These are phyloP conservation scores for Chlamydomonas reinhardtii DNA, from an alignment of 163 green algal species.

Conservation along the genomic window DNA sequence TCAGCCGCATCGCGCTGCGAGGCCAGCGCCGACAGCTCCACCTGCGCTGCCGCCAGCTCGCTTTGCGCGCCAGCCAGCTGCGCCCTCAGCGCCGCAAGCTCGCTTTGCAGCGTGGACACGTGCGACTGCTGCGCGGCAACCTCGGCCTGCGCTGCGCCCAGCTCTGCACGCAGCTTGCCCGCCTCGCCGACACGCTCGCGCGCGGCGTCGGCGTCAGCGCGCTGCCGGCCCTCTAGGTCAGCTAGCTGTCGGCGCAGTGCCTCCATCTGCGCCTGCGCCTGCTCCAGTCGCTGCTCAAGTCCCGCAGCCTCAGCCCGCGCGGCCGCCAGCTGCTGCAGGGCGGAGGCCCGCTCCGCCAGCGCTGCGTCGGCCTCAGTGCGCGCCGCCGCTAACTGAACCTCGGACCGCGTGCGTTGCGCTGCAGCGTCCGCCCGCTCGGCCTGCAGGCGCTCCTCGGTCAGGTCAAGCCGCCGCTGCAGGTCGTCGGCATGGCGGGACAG, in stretches of 20 bases:
- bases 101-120: neutral
- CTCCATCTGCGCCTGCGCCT: neutral
- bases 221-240: neutral
- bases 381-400: conserved; percentile 7
- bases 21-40: neutral
- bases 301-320: neutral
- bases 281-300: neutral
- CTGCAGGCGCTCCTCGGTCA: conserved; percentile 2
- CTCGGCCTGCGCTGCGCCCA: neutral
- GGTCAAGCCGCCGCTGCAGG: conserved; percentile 24
- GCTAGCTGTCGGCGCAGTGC: neutral
- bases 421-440: conserved; percentile 19
- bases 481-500: conserved; percentile 10
- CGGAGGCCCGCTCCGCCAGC: conserved; percentile 1
- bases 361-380: conserved; percentile 10
- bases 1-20: conserved; percentile 10
- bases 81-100: neutral
- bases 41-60: neutral
- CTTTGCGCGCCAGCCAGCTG: neutral
- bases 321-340: conserved; percentile 19
- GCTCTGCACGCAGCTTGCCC: no score
- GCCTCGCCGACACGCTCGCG: no score
- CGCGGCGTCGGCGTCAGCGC: neutral
- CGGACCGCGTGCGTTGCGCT: neutral
- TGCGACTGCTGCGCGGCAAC: neutral